Percentiles rank a stretch among this genome's conserved stretches.
Conservation (phyloP, 805 yeast genomes). For the Cyberlindnera maclurae region DNA sequence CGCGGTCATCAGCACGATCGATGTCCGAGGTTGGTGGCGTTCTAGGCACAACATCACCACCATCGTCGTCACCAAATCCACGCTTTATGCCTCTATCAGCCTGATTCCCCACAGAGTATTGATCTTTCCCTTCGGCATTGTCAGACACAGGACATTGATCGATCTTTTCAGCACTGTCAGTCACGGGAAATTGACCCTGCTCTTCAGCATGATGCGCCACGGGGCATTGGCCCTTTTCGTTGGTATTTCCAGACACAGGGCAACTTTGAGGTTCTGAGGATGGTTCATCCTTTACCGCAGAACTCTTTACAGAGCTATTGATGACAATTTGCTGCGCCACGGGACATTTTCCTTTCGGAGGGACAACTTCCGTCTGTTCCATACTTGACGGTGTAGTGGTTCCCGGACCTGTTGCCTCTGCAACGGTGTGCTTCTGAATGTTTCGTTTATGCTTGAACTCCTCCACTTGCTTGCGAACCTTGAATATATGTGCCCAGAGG, state of each 20-base stretch:
- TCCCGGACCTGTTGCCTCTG: not conserved
- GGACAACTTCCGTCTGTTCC: not conserved
- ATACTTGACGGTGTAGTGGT: not conserved
- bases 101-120: no score
- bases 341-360: slow-evolving; percentile 21
- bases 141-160: not conserved
- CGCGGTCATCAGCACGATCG: slow-evolving; percentile 27
- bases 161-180: not conserved
- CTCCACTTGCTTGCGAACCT: slow-evolving; percentile 31
- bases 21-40: not conserved
- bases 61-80: no score
- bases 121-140: not conserved
- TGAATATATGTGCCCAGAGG: slow-evolving; percentile 44
- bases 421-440: not conserved
- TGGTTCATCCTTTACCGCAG: not conserved
- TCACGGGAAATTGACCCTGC: no score
- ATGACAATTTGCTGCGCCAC: slow-evolving; percentile 8
- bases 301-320: not conserved
- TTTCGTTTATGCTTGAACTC: slow-evolving; percentile 14
- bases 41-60: no score
- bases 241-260: slow-evolving; percentile 17
- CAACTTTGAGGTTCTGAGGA: slow-evolving; percentile 3
- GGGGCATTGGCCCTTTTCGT: slow-evolving; percentile 16
- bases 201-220: slow-evolving; percentile 16
- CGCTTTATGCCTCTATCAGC: no score